These are phyloP conservation scores for Aureobasidium sp. DNA, from an alignment of 2,329 filamentous ascomycete species.

Conservation along the genomic window DNA sequence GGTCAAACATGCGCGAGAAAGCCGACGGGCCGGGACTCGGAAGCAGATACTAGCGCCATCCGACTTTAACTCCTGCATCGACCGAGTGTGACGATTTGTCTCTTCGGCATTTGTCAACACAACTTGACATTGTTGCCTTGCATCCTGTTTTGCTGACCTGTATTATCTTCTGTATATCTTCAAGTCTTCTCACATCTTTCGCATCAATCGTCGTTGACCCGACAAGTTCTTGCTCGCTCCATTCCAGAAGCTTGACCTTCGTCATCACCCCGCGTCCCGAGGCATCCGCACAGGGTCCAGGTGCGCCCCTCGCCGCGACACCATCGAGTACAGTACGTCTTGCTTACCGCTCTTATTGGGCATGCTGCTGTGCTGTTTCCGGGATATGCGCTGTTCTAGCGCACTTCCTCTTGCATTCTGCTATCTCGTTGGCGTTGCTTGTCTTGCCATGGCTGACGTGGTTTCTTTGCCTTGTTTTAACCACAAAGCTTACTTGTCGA, in stretches of 20 bases:
- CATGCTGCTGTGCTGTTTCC: not conserved
- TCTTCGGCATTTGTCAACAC: not conserved
- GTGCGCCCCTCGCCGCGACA: not conserved
- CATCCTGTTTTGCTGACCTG: not conserved
- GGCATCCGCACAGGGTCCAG: not conserved
- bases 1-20: not conserved
- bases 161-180: not conserved
- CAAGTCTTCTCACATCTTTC: not conserved
- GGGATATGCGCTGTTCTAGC: not conserved
- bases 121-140: not conserved
- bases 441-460: not conserved
- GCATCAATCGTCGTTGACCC: not conserved
- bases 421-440: not conserved
- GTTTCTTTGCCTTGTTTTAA: not conserved
- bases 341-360: not conserved
- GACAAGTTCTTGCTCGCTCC: not conserved
- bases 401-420: not conserved
- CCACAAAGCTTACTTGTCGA: conserved; percentile 3
- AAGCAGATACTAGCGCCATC: not conserved
- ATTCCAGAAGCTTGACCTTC: not conserved
- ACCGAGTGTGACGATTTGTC: conserved; percentile 1
- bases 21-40: conserved; percentile 1
- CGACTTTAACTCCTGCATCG: not conserved
- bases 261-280: conserved; percentile 1
- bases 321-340: conserved; percentile 11